phyloP scores from a whole-genome alignment of 2,329 filamentous ascomycete species.

The Aspergillus ruber region DNA sequence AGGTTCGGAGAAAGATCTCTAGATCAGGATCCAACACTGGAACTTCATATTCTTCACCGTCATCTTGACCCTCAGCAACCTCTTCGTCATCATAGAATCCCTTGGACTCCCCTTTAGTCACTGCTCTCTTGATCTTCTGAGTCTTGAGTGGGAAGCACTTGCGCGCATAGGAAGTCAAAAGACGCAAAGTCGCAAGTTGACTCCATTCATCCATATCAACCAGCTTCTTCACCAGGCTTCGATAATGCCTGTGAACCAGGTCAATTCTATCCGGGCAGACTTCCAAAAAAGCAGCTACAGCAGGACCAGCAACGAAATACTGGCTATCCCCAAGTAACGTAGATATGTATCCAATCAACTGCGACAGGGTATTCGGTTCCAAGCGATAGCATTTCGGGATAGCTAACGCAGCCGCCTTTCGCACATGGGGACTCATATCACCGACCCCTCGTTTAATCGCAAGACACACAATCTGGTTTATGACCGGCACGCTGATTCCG shows the following conservation, averaged over 20 bases:
- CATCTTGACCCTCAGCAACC: conserved; percentile 37
- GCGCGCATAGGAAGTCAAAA: conserved; percentile 79
- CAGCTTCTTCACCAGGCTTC: conserved; percentile 75
- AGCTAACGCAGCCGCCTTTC: conserved; percentile 84
- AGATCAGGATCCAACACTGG: conserved; percentile 72
- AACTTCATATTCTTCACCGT: conserved; percentile 48
- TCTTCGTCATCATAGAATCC: conserved; percentile 68
- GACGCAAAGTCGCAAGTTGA: conserved; percentile 71
- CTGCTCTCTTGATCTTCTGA: conserved; percentile 50
- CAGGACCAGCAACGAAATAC: conserved; percentile 93
- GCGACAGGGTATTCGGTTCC: conserved; percentile 76
- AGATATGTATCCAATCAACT: conserved; percentile 74
- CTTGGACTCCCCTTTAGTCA: conserved; percentile 48
- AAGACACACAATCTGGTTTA: conserved; percentile 92
- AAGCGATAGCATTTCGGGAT: conserved; percentile 94
- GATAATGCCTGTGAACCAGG: conserved; percentile 85
- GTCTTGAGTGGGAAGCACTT: conserved; percentile 75
- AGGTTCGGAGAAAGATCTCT: conserved; percentile 69
- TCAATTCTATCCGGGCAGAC: conserved; percentile 83
- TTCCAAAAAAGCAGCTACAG: conserved; percentile 81
- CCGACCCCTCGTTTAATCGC: conserved; percentile 90
- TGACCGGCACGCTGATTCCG: conserved; percentile 91
- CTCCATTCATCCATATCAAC: conserved; percentile 99
- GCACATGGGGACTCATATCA: conserved; percentile 91
- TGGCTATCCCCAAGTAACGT: conserved; percentile 80